Conservation (phyloP, 2,329 filamentous ascomycete genomes). For the Pezicula radicicola region DNA sequence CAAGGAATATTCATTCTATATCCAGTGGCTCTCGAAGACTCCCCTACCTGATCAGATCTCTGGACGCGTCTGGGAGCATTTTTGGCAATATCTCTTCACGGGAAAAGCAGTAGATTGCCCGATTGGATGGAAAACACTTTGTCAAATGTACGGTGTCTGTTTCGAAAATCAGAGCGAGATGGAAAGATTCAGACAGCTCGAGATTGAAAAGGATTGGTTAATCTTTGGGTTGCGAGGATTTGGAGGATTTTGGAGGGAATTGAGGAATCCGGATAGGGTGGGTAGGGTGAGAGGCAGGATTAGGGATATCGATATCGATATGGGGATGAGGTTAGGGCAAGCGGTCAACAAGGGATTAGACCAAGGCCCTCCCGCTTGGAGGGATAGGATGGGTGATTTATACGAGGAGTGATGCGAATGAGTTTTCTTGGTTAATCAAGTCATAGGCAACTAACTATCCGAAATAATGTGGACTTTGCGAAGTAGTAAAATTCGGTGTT, state of each 20-base stretch:
- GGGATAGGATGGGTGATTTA: background rate
- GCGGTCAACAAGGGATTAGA: background rate
- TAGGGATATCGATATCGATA: background rate
- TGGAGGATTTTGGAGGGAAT: background rate
- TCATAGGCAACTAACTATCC: too few relatives aligned
- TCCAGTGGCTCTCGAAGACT: slow-evolving; percentile 29
- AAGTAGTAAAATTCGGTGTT: too few relatives aligned
- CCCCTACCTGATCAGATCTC: slow-evolving; percentile 26
- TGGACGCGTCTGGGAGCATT: slow-evolving; percentile 32
- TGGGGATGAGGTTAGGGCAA: background rate
- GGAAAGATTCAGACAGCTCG: background rate
- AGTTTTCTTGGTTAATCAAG: too few relatives aligned
- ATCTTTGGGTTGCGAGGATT: background rate
- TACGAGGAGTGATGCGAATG: background rate
- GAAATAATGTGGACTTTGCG: too few relatives aligned
- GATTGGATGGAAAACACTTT: slow-evolving; percentile 30
- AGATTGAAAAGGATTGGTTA: background rate
- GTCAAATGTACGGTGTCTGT: slow-evolving; percentile 31
- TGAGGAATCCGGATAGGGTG: background rate
- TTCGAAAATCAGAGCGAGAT: slow-evolving; percentile 15
- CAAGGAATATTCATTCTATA: slow-evolving; percentile 26
- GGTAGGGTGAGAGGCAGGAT: background rate
- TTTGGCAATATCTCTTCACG: slow-evolving; percentile 31
- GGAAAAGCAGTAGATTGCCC: slow-evolving; percentile 41
- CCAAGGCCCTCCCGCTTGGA: background rate